Percentiles rank a stretch among this genome's conserved stretches.
Conservation (phyloP, 1,284 basidiomycete genomes). For the Sanguinoderma infundibulare region DNA sequence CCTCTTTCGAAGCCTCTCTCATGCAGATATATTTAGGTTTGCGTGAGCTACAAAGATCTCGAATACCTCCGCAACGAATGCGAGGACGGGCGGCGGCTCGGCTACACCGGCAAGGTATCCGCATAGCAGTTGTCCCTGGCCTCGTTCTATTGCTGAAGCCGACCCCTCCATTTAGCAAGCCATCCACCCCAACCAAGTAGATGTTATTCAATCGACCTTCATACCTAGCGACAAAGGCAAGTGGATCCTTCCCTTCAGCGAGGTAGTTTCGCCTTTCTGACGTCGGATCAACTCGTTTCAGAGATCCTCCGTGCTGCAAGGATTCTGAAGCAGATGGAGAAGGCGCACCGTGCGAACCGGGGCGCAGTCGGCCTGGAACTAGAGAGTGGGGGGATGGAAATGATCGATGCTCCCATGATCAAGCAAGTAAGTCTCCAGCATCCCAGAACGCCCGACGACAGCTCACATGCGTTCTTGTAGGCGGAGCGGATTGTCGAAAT, state of each 20-base stretch:
- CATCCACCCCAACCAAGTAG: slow-evolving; percentile 90
- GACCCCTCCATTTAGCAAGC: slow-evolving; percentile 87
- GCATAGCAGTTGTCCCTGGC: no score
- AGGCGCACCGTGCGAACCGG: slow-evolving; percentile 48
- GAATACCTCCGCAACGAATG: slow-evolving; percentile 78
- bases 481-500: slow-evolving; percentile 69
- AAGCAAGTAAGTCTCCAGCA: slow-evolving; percentile 63
- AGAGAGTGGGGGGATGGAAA: slow-evolving; percentile 71
- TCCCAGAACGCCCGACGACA: slow-evolving; percentile 26
- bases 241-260: slow-evolving; percentile 20
- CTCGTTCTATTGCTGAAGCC: no score
- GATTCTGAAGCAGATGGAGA: slow-evolving; percentile 70
- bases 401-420: slow-evolving; percentile 95
- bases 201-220: slow-evolving; percentile 79
- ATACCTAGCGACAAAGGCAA: slow-evolving; percentile 76
- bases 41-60: slow-evolving; percentile 86
- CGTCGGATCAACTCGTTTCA: slow-evolving; percentile 34
- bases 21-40: slow-evolving; percentile 61
- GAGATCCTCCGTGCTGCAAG: slow-evolving; percentile 82
- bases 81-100: slow-evolving; percentile 75
- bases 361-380: slow-evolving; percentile 71
- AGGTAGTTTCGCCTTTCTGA: neutral
- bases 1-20: neutral
- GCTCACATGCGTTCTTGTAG: slow-evolving; percentile 37
- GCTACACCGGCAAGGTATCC: slow-evolving; percentile 90